phyloP scores from a whole-genome alignment of 2,329 filamentous ascomycete genomes.

The Dactylonectria estremocensis region DNA sequence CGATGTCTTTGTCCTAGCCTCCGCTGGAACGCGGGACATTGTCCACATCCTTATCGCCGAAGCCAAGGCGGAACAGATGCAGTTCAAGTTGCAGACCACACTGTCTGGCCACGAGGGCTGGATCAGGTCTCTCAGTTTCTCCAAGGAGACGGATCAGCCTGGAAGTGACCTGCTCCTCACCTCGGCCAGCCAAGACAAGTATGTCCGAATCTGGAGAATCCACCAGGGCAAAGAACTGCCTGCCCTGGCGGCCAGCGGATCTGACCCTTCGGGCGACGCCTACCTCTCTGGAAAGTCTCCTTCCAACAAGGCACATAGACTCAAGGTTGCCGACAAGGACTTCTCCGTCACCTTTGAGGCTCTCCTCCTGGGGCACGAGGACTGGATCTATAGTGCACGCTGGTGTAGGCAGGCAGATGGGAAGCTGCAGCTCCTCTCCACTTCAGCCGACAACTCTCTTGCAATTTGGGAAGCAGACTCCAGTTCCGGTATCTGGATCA shows the following conservation, averaged over 20 bases:
- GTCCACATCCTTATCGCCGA: constrained; percentile 84
- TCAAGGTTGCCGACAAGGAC: constrained; percentile 73
- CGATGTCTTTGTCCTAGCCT: constrained; percentile 78
- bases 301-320: constrained; percentile 89
- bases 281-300: constrained; percentile 79
- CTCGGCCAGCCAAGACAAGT: constrained; percentile 97
- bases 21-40: constrained; percentile 86
- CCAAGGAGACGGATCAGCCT: constrained; percentile 68
- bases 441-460: constrained; percentile 95
- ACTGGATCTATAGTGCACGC: constrained; percentile 94
- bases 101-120: constrained; percentile 94
- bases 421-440: constrained; percentile 83
- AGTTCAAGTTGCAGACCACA: constrained; percentile 82
- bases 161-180: constrained; percentile 84
- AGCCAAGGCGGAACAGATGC: constrained; percentile 52
- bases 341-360: constrained; percentile 95
- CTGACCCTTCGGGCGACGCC: constrained; percentile 71
- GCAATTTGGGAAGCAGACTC: constrained; percentile 92
- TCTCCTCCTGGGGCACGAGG: constrained; percentile 92
- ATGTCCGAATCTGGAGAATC: constrained; percentile 93
- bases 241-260: constrained; percentile 65
- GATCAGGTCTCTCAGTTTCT: constrained; percentile 89
- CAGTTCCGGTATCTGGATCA: constrained; percentile 91
- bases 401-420: constrained; percentile 74
- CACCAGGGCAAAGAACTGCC: constrained; percentile 79